Base-by-base conservation (phyloP, 140 eudicot species). In the Oenanthe javanica region DNA sequence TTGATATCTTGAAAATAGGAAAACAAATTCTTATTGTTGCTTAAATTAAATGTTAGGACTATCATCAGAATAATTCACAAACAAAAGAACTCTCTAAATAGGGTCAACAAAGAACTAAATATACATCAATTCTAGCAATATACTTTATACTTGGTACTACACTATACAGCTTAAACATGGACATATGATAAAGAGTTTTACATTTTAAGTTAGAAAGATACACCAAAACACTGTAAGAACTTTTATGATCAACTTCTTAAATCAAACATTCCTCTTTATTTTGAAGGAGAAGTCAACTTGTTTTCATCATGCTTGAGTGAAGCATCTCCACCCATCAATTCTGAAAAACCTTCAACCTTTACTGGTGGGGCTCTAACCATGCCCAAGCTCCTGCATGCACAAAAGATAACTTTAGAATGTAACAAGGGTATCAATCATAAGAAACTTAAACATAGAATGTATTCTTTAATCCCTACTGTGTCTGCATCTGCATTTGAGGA, bases 291-390 rank as follows among this genome's bases (percentile, higher is more conserved):
- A 72, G 90, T 86, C 66, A 92, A 83, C 86, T 91, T 94, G 86
- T 84, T 86, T 82, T 94, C 98, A 46, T 92, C 97, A 84, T 85
- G 98, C 88, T 94, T 94, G 84, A 89, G 59, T 51, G 96, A 87
- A 46, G 97, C 79, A 92, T 94, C 98, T 70, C 98, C 97, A 48
- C 97, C 98, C 98, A 94, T 92, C 88, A 94, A 86, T 82, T 94
- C 97, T 77, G 88, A 91, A 83, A 94, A 94, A 11, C 95, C 98
- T 90, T 94, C 98, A 11, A 94, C 98, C 80, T 94, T 94, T 71
- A 94, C 95, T 11, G 98, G 98, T 10, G 88, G 98, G 79, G 98
- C 96, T 86, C 98, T 92, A 55, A 86, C 90, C 90, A 90, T 86
- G n/a, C 97, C 90, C 87, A 86, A 86, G 82, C 87, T 92, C 88